Percentiles rank a stretch among this genome's conserved stretches.
Conservation (phyloP, 306 rosid species). For the Boehmeria nivea region DNA sequence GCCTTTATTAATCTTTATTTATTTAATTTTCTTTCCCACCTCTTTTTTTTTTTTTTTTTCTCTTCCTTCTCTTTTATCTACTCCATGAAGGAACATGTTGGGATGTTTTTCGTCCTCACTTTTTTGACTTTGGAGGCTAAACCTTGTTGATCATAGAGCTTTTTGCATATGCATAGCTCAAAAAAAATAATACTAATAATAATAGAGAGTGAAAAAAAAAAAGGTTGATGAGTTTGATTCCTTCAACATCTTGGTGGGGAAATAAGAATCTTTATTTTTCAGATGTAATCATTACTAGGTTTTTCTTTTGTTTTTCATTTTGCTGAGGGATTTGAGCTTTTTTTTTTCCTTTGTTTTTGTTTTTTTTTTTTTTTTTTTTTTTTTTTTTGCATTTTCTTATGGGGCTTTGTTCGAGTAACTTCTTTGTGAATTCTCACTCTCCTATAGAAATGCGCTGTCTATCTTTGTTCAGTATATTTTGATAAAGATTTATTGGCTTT, state of each 20-base stretch:
- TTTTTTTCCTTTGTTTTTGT: constrained; percentile 18
- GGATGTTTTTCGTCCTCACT: constrained; percentile 30
- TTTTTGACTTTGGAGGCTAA: constrained; percentile 69
- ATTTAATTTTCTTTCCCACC: background rate
- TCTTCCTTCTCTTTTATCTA: constrained; percentile 33
- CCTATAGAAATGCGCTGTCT: constrained; percentile 13
- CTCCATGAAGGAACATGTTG: constrained; percentile 43
- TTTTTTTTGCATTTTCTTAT: constrained; percentile 1
- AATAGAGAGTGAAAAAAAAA: constrained; percentile 36
- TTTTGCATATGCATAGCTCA: constrained; percentile 26
- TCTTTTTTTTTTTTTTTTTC: constrained; percentile 22
- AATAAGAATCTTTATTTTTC: constrained; percentile 34
- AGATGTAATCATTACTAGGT: constrained; percentile 35
- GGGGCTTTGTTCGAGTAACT: constrained; percentile 17
- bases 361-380: constrained; percentile 18
- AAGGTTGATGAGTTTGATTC: constrained; percentile 40
- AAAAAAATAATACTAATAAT: constrained; percentile 21
- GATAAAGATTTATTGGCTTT: background rate
- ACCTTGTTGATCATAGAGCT: constrained; percentile 49
- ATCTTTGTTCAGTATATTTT: background rate
- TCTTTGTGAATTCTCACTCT: constrained; percentile 24
- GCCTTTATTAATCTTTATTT: constrained; percentile 14
- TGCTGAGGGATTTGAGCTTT: too few species aligned
- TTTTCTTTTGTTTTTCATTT: constrained; percentile 20
- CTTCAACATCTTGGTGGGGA: constrained; percentile 38